A percentile compares a stretch with the other conserved stretches of the same genome.
These are phyloP conservation scores for Aristolochia contorta DNA, from an alignment of 164 flowering plant species.

Conservation along the genomic window DNA sequence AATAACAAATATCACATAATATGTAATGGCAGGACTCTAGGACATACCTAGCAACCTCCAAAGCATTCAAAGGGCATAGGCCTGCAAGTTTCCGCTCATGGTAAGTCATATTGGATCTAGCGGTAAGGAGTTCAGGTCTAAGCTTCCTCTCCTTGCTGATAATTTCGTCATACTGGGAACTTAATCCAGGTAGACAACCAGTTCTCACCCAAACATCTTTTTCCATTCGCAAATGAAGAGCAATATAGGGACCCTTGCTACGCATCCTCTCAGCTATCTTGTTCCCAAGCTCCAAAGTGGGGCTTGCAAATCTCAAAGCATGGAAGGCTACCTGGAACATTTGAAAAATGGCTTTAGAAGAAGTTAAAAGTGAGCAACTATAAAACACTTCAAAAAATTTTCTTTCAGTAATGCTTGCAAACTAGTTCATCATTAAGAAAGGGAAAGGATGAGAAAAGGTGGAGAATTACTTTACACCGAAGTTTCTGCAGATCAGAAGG, in stretches of 20 bases:
- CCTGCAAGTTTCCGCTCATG: constrained; percentile 91
- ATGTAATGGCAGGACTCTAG: not conserved
- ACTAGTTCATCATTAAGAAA: not conserved
- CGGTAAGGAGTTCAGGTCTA: constrained; percentile 83
- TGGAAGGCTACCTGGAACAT: constrained; percentile 74
- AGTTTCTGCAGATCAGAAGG: constrained; percentile 96
- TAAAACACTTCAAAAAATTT: not conserved
- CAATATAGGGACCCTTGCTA: constrained; percentile 80
- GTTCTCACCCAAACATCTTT: constrained; percentile 99
- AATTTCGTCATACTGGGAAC: constrained; percentile 60
- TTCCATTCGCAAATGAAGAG: constrained; percentile 95
- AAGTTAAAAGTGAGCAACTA: not conserved
- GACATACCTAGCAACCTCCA: constrained; percentile 72
- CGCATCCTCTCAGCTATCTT: constrained; percentile 78
- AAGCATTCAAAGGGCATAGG: constrained; percentile 86
- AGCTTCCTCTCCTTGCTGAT: constrained; percentile 58
- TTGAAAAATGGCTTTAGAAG: not conserved
- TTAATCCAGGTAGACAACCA: constrained; percentile 91
- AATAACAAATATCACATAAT: not conserved
- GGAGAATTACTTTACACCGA: constrained; percentile 74
- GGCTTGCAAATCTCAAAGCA: constrained; percentile 75
- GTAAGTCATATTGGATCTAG: constrained; percentile 77
- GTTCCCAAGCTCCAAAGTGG: constrained; percentile 69
- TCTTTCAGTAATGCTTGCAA: too few species aligned
- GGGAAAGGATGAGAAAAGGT: not conserved